phyloP scores from a whole-genome alignment of 495 filamentous ascomycete species.

The Xylaria longipes region DNA sequence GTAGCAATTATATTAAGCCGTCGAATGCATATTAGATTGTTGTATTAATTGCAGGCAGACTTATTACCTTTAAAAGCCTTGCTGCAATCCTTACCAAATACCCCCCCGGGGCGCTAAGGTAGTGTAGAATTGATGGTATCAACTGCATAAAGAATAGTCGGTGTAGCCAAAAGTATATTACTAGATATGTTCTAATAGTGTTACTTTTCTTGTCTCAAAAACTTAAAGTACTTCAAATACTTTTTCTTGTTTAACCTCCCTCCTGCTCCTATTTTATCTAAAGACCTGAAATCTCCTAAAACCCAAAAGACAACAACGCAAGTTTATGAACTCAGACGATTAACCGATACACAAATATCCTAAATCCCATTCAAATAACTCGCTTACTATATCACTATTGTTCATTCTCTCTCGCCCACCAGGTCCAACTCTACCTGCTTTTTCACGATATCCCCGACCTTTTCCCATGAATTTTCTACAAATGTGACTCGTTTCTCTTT shows the following conservation, averaged over 20 bases:
- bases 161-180: too few species aligned
- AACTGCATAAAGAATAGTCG: too few species aligned
- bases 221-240: too few species aligned
- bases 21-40: too few species aligned
- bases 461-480: slow-evolving; percentile 57
- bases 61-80: too few species aligned
- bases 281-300: not conserved
- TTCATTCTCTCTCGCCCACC: not conserved
- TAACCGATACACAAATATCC: not conserved
- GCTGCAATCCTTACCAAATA: too few species aligned
- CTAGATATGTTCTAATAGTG: too few species aligned
- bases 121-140: too few species aligned
- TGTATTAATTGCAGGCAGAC: too few species aligned
- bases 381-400: slow-evolving; percentile 17
- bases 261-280: not conserved
- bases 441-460: slow-evolving; percentile 62
- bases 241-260: not conserved
- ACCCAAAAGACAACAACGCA: not conserved
- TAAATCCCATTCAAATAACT: not conserved
- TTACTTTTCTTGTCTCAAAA: too few species aligned
- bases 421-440: slow-evolving; percentile 62
- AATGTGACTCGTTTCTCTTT: slow-evolving; percentile 66
- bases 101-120: too few species aligned
- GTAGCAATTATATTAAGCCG: too few species aligned
- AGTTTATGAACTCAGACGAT: not conserved